Base-by-base conservation (phyloP, 306 rosid species). In the Herpetospermum pedunculosum region DNA sequence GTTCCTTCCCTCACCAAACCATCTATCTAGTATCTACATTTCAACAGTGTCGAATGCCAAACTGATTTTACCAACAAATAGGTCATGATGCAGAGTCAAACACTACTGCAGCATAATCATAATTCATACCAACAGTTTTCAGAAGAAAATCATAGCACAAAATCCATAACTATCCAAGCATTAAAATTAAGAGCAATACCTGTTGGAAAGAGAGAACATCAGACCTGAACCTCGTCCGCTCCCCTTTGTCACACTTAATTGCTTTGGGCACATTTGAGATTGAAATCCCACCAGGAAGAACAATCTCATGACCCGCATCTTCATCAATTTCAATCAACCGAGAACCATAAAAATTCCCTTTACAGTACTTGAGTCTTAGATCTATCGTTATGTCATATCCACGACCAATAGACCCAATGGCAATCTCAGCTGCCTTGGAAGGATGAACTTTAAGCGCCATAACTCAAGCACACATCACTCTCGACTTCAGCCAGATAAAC, bases 171-270 rank as follows among this genome's bases (percentile, higher is more conserved):
- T 6, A 41, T 40, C 72, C 52, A 23, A 68, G 55, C 54, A 43
- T 69, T 7, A 43, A 26, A 44, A 44, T 28, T 43, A 44, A 25
- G 73, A 43, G 73, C 3, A 43, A 23, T 84, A 92, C 98, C 98
- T 94, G 98, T 67, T 94, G 98, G 82, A 94, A 94, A 76, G 97
- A 81, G 64, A 94, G 92, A 81, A 89, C 95, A 76, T 94, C 98
- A 73, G 98, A 94, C 89, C 96, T 88, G 81, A 94, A 94, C 80
- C 97, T 81, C 0, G 91, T 94, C 40, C 97, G 97, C 74, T 94
- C 98, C 71, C 98, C 97, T 80, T 94, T 93, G 80, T 93, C 98
- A 10, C 97, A 93, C 80, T 91, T 93, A 11, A 93, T 94, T 2
- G 90, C 89, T 78, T 89, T 90, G 38, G 97, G 86, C 19, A 93